Evolutionary conservation across 2,329 filamentous ascomycete genomes (phyloP).

Genomic region (Alternaria sp.): DNA sequence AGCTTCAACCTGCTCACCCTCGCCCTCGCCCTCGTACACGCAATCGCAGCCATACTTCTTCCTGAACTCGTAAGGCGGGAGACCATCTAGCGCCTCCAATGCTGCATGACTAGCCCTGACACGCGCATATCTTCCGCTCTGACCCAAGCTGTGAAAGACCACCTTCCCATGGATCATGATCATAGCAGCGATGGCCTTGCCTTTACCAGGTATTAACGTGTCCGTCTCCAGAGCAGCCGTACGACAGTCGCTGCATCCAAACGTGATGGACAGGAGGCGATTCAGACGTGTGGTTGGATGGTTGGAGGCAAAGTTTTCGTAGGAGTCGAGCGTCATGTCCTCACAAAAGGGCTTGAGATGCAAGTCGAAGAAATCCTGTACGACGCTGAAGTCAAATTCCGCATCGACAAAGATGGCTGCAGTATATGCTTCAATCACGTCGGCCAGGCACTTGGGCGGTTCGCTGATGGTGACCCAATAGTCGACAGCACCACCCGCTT

Average conservation of each 20-base stretch:
- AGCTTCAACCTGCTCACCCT: not conserved
- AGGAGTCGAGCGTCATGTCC: slow-evolving; percentile 75
- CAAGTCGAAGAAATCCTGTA: slow-evolving; percentile 78
- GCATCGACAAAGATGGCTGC: slow-evolving; percentile 94
- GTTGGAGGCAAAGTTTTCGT: slow-evolving; percentile 85
- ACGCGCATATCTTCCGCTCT: slow-evolving; percentile 77
- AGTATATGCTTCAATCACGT: slow-evolving; percentile 87
- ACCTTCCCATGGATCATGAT: slow-evolving; percentile 78
- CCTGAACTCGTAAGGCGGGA: slow-evolving; percentile 67
- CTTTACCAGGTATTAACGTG: slow-evolving; percentile 57
- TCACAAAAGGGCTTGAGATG: slow-evolving; percentile 81
- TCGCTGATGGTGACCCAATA: slow-evolving; percentile 70
- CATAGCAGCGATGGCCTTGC: slow-evolving; percentile 67
- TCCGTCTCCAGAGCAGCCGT: slow-evolving; percentile 46
- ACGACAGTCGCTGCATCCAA: slow-evolving; percentile 71
- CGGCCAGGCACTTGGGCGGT: slow-evolving; percentile 80
- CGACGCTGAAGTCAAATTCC: slow-evolving; percentile 75
- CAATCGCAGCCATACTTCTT: slow-evolving; percentile 71
- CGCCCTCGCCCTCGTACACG: slow-evolving; percentile 25
- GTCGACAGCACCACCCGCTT: slow-evolving; percentile 63
- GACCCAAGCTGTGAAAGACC: slow-evolving; percentile 67
- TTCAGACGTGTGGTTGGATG: slow-evolving; percentile 80
- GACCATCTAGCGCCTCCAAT: slow-evolving; percentile 59
- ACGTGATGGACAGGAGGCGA: slow-evolving; percentile 68
- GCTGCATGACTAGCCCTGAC: slow-evolving; percentile 69